Evolutionary conservation across 345 rosid species (phyloP).

Genomic region (Anastatica hierochuntica): DNA sequence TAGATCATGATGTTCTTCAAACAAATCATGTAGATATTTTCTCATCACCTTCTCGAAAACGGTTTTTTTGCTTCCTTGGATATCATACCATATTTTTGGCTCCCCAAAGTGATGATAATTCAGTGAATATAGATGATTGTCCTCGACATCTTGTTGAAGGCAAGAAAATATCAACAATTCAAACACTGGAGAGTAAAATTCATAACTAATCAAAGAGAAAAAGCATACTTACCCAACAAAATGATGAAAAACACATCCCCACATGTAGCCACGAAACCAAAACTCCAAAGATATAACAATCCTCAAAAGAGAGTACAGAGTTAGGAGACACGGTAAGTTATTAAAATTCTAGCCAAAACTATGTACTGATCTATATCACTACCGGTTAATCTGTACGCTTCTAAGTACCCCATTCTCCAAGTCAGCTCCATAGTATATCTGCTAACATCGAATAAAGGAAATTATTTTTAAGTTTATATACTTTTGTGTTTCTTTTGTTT

Average conservation of each 20-base stretch:
- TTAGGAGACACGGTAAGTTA: slow-evolving; percentile 85
- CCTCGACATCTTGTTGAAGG: slow-evolving; percentile 72
- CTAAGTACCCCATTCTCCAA: slow-evolving; percentile 75
- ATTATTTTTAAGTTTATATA: too few relatives aligned
- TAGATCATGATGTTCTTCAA: slow-evolving; percentile 78
- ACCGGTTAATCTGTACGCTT: slow-evolving; percentile 44
- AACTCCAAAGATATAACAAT: slow-evolving; percentile 86
- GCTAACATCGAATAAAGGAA: too few relatives aligned
- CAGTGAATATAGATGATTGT: slow-evolving; percentile 81
- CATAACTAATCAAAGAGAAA: not conserved
- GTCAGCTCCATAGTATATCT: too few relatives aligned
- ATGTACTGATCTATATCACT: slow-evolving; percentile 44
- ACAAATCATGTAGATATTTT: slow-evolving; percentile 74
- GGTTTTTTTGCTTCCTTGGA: slow-evolving; percentile 73
- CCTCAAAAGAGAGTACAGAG: slow-evolving; percentile 83
- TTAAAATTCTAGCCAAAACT: slow-evolving; percentile 77
- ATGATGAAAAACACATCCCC: slow-evolving; percentile 96
- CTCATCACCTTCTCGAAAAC: slow-evolving; percentile 63
- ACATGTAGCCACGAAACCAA: slow-evolving; percentile 96
- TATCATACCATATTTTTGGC: slow-evolving; percentile 88
- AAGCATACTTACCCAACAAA: slow-evolving; percentile 76
- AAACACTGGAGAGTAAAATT: not conserved
- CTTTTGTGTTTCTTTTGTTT: too few relatives aligned
- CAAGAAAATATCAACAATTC: not conserved
- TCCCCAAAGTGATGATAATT: slow-evolving; percentile 85